Base-by-base conservation (phyloP, 1,284 basidiomycete genomes). In the Schizophyllum commune region DNA sequence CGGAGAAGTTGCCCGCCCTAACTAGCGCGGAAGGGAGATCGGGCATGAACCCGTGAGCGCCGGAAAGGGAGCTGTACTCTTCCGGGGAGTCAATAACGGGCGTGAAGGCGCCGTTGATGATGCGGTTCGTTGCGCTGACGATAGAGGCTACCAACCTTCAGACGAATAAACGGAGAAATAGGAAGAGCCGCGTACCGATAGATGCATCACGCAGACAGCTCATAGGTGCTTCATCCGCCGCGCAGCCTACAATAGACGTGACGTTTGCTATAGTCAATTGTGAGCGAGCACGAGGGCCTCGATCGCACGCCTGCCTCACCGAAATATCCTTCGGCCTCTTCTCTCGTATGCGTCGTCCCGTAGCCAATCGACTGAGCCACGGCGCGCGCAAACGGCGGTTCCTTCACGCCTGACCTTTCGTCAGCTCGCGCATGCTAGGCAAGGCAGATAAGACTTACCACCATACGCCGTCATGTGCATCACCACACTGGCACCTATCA, bases 281-380 rank as follows among this genome's bases (percentile, higher is more conserved):
- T 58, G n/a, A 19, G 20, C 56, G 15, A 32, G 1, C 15, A 55
- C 52, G 2, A n/a, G 11, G n/a, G 15, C 13, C 39, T 19, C 7
- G 47, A 22, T 4, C 32, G 15, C 4, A 22, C 32, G 19, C 19
- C 47, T 51, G 32, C 61, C 72, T 39, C 58, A 78, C 77, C 64
- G 58, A 77, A 78, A 13, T 69, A 66, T 7, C 61, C 67, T 51
- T 77, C 73, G 1, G 70, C 69, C 58, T 75, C 68, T 27, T 62
- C 64, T 34, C 67, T 64, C 11, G 70, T 72, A 5, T 68, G 64
- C 1, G 72, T 77, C 2, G 77, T 74, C 20, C 75, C 76, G 63
- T 74, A 78, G 3, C 78, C 77, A 58, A 79, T 78, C 1, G 77
- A 79, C 64, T 80, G 74, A 1, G 74, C 72, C 17, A 74, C 72